Percentiles rank a stretch among this genome's conserved stretches.
phyloP scores from a whole-genome alignment of 1,284 basidiomycete genomes.

The Ceraceosorus guamensis region DNA sequence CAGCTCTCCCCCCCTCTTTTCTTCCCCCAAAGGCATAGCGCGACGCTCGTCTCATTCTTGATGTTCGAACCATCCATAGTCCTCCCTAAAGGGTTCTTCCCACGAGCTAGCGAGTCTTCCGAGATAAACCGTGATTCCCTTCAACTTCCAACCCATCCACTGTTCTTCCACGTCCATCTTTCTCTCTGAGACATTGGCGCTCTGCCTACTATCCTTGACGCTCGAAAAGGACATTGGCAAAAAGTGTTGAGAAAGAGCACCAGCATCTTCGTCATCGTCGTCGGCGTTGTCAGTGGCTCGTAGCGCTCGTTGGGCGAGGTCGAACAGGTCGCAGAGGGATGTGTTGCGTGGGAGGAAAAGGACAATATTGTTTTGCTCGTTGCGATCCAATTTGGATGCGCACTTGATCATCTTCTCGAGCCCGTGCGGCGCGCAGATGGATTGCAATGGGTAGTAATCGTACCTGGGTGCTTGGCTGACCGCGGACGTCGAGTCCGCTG shows the following conservation, averaged over 20 bases:
- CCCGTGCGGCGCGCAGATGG: constrained; percentile 67
- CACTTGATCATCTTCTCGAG: constrained; percentile 67
- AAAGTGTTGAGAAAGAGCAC: too few species aligned
- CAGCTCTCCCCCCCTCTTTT: too few species aligned
- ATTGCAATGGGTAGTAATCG: constrained; percentile 28
- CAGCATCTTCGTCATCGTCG: too few species aligned
- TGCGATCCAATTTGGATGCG: constrained; percentile 6
- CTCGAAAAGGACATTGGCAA: too few species aligned
- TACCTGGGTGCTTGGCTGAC: constrained; percentile 1
- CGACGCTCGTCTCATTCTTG: too few species aligned
- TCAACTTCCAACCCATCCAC: constrained; percentile 77
- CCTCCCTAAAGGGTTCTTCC: constrained; percentile 13
- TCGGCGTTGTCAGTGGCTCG: too few species aligned
- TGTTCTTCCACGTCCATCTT: constrained; percentile 74
- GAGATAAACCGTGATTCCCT: constrained; percentile 56
- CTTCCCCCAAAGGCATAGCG: too few species aligned
- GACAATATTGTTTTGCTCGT: constrained; percentile 52
- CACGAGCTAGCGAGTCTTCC: constrained; percentile 50
- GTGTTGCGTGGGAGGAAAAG: constrained; percentile 85
- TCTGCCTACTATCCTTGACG: too few species aligned
- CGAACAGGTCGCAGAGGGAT: constrained; percentile 64
- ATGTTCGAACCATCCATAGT: too few species aligned
- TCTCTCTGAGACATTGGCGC: too few species aligned
- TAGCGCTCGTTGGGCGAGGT: constrained; percentile 50
- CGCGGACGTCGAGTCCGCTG: constrained; percentile 3